phyloP scores from a whole-genome alignment of 106 monocot species.

The Allium sativum region DNA sequence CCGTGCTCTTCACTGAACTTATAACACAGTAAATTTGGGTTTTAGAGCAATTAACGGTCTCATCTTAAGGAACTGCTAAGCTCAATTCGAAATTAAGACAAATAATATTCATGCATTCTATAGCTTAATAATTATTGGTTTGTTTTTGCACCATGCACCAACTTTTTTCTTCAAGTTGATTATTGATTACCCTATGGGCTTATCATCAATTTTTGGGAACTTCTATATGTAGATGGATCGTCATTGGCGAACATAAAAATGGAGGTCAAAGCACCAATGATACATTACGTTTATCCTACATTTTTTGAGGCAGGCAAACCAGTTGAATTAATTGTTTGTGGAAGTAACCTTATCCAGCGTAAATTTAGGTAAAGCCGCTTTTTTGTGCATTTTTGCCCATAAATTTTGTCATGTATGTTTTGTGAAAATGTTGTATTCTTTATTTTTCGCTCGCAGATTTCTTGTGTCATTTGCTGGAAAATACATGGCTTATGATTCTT shows the following conservation, averaged over 20 bases:
- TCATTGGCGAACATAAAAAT: slow-evolving; percentile 53
- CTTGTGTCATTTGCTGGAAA: slow-evolving; percentile 89
- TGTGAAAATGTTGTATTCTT: neutral
- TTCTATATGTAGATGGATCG: slow-evolving; percentile 59
- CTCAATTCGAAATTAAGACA: too few relatives aligned
- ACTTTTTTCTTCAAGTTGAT: too few relatives aligned
- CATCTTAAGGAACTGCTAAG: too few relatives aligned
- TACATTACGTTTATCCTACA: slow-evolving; percentile 79
- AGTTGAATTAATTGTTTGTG: slow-evolving; percentile 74
- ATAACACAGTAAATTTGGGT: too few relatives aligned
- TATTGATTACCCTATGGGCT: too few relatives aligned
- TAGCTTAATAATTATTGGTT: too few relatives aligned
- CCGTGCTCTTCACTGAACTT: too few relatives aligned
- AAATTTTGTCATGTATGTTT: neutral
- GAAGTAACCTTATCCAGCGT: slow-evolving; percentile 66
- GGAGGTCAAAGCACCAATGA: slow-evolving; percentile 71
- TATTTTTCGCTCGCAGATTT: slow-evolving; percentile 36
- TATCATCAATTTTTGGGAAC: too few relatives aligned
- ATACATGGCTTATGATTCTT: slow-evolving; percentile 44
- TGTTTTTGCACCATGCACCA: too few relatives aligned
- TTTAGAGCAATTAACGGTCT: too few relatives aligned
- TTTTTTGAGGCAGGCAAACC: slow-evolving; percentile 86
- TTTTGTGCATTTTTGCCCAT: neutral
- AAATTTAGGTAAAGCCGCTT: slow-evolving; percentile 57
- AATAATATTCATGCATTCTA: too few relatives aligned